Evolutionary conservation across 176 grass and related monocot species (phyloP).

Genomic region (Poa annua): DNA sequence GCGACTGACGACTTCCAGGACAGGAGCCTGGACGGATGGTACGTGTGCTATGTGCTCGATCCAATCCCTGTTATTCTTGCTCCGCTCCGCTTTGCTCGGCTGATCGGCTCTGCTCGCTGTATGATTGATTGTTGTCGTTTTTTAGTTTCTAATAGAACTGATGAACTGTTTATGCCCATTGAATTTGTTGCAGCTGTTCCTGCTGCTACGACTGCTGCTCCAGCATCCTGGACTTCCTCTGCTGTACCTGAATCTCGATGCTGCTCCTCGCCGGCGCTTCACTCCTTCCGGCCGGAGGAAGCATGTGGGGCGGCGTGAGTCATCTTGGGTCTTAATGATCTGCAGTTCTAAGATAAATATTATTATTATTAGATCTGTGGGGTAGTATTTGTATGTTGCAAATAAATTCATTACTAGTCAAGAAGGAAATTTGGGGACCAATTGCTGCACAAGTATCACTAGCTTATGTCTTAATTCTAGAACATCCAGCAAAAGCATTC

Average conservation of each 20-base stretch:
- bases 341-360: background rate
- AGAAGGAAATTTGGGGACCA: background rate
- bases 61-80: background rate
- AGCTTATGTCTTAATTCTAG: too few species aligned
- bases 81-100: background rate
- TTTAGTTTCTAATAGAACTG: background rate
- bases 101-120: background rate
- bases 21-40: slow-evolving; percentile 63
- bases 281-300: background rate
- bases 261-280: background rate
- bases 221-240: slow-evolving; percentile 66
- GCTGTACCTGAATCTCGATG: slow-evolving; percentile 55
- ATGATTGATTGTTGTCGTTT: background rate
- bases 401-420: background rate
- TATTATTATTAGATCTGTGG: background rate
- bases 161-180: too few species aligned
- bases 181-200: slow-evolving; percentile 55
- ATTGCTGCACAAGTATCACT: background rate
- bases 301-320: background rate
- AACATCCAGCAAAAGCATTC: too few species aligned
- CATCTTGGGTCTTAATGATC: background rate
- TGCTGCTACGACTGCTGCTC: slow-evolving; percentile 75
- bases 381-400: background rate
- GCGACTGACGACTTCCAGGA: slow-evolving; percentile 56
- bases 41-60: background rate